Percentiles rank a stretch among this genome's conserved stretches.
Conservation (phyloP, 2,329 filamentous ascomycete species). For the Alternaria alternata region DNA sequence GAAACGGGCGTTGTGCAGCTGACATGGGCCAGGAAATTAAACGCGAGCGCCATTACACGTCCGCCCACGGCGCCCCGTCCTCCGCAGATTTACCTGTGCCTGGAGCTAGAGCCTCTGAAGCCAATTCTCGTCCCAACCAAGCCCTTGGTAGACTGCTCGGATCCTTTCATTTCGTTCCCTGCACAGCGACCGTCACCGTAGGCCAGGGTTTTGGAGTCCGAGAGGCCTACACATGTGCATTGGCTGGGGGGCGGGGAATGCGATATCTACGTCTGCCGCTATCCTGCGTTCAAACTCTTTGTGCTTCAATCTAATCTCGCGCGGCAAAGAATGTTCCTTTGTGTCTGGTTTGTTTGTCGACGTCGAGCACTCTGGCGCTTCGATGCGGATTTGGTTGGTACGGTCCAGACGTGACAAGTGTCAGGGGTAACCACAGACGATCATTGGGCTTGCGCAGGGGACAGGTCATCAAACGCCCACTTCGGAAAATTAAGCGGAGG, state of each 20-base stretch:
- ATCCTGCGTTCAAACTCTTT: conserved; percentile 45
- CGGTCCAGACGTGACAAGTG: conserved; percentile 23
- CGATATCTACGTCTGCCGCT: conserved; percentile 50
- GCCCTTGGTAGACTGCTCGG: conserved; percentile 29
- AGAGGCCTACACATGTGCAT: conserved; percentile 13
- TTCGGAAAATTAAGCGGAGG: conserved; percentile 25
- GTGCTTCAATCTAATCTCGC: conserved; percentile 3
- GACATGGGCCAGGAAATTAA: conserved; percentile 33
- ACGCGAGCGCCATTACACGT: conserved; percentile 31
- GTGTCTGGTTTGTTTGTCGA: conserved; percentile 2
- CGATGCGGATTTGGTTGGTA: conserved; percentile 25
- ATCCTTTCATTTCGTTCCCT: conserved; percentile 38
- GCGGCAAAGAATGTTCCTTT: conserved; percentile 10
- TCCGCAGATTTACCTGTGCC: conserved; percentile 38
- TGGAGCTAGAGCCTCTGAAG: conserved; percentile 29
- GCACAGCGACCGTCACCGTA: conserved; percentile 7
- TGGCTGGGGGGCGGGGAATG: conserved; percentile 17
- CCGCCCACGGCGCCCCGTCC: conserved; percentile 29
- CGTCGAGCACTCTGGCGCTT: conserved; percentile 23
- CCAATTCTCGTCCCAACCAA: conserved; percentile 22
- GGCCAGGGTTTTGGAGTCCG: conserved; percentile 23
- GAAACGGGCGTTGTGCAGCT: conserved; percentile 23
- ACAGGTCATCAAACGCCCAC: conserved; percentile 25
- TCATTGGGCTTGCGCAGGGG: conserved; percentile 36
- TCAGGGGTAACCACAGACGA: conserved; percentile 34